Evolutionary conservation across 116 monocot genomes (phyloP).

Genomic region (Posidonia oceanica): DNA sequence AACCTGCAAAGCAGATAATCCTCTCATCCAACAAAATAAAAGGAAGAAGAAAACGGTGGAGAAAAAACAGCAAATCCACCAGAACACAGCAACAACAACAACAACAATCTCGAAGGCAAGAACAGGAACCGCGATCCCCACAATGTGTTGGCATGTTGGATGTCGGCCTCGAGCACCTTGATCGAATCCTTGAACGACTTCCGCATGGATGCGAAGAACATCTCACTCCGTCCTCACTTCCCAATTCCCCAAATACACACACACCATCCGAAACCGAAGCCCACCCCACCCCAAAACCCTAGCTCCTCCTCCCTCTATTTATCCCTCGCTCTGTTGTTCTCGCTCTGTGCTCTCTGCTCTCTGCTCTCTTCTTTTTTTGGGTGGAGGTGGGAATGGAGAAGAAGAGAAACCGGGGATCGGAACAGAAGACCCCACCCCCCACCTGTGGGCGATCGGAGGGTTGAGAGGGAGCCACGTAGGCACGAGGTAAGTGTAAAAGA

Average conservation of each 20-base stretch:
- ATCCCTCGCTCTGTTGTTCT: neutral
- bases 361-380: neutral
- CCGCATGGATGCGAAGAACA: constrained; percentile 46
- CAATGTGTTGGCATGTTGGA: constrained; percentile 94
- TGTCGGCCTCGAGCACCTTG: constrained; percentile 88
- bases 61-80: neutral
- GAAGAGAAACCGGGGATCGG: neutral
- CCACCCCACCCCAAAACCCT: neutral
- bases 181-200: constrained; percentile 95
- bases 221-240: constrained; percentile 10
- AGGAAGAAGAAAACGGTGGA: neutral
- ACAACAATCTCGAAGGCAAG: neutral
- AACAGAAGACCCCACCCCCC: too few species aligned
- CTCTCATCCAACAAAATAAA: too few species aligned
- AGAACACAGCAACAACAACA: neutral
- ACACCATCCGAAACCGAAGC: neutral
- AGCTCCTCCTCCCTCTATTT: neutral
- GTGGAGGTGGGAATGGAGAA: neutral
- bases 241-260: neutral
- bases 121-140: constrained; percentile 5
- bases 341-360: neutral
- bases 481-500: too few species aligned
- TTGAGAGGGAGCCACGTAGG: neutral
- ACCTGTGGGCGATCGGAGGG: neutral
- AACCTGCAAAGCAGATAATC: too few species aligned